These are phyloP conservation scores for Somion occarium DNA, from an alignment of 1,284 basidiomycete genomes.

Conservation along the genomic window DNA sequence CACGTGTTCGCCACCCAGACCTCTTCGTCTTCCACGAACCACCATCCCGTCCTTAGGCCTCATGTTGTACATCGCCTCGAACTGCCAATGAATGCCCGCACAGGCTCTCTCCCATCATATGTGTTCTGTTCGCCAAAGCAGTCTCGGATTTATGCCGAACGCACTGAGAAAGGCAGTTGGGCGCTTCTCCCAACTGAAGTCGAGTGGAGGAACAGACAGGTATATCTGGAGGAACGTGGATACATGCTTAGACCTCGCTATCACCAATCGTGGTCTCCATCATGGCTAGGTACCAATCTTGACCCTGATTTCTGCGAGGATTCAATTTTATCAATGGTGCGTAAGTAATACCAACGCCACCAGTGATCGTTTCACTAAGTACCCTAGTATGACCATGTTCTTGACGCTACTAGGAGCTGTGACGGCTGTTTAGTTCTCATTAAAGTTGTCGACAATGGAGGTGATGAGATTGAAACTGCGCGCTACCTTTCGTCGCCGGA, in stretches of 20 bases:
- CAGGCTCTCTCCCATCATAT: background rate
- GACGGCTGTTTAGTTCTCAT: constrained; percentile 18
- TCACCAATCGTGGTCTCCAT: background rate
- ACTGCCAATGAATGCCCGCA: no score
- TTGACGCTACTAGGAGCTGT: constrained; percentile 19
- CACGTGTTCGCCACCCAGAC: no score
- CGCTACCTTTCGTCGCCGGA: constrained; percentile 8
- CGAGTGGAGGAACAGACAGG: background rate
- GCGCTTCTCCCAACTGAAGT: background rate
- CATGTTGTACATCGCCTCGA: no score
- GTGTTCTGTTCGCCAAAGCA: background rate
- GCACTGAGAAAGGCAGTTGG: background rate
- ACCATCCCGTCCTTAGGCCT: no score
- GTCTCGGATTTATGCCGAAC: background rate
- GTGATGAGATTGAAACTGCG: constrained; percentile 11
- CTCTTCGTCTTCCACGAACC: no score
- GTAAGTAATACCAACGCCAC: no score
- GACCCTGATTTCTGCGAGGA: background rate
- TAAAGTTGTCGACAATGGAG: constrained; percentile 12
- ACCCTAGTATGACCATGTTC: constrained; percentile 4
- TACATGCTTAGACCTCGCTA: background rate
- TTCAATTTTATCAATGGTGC: background rate
- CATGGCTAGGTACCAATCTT: background rate
- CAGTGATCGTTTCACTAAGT: background rate
- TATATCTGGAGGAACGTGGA: background rate